A percentile compares a stretch with the other conserved stretches of the same genome.
Conservation (phyloP, 345 rosid species). For the Toxicodendron radicans region DNA sequence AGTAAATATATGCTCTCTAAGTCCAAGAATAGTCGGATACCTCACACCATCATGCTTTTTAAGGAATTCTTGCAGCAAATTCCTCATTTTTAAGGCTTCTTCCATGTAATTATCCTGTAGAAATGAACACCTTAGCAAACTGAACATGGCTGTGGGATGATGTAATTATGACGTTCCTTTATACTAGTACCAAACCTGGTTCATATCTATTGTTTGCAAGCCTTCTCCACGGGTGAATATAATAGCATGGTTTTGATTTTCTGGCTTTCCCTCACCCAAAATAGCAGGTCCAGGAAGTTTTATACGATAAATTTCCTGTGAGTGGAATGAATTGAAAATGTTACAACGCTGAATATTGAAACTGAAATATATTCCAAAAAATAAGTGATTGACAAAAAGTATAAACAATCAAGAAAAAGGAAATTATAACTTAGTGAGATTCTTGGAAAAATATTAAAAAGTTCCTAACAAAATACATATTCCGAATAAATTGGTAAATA, state of each 20-base stretch:
- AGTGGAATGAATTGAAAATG: slow-evolving; percentile 7
- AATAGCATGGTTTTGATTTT: slow-evolving; percentile 97
- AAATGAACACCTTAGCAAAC: slow-evolving; percentile 1
- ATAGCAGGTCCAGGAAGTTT: slow-evolving; percentile 97
- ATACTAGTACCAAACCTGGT: slow-evolving; percentile 58
- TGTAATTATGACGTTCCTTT: neutral
- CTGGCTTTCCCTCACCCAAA: slow-evolving; percentile 99
- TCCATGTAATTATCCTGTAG: slow-evolving; percentile 83
- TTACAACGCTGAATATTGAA: neutral
- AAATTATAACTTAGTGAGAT: neutral
- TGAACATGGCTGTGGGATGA: neutral
- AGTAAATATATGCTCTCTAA: slow-evolving; percentile 97
- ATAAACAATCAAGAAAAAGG: neutral
- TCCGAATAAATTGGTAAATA: neutral
- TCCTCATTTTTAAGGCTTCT: slow-evolving; percentile 98
- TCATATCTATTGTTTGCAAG: slow-evolving; percentile 98
- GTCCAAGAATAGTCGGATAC: slow-evolving; percentile 91
- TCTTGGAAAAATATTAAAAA: neutral
- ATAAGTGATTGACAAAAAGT: neutral
- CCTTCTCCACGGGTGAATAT: slow-evolving; percentile 98
- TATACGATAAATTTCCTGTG: slow-evolving; percentile 90
- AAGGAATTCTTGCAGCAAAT: slow-evolving; percentile 92
- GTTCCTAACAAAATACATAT: neutral
- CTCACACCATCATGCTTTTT: slow-evolving; percentile 92
- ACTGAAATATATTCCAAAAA: neutral